phyloP scores from a whole-genome alignment of 192 early-diverging fungal species.

The Powellomyces hirtus region DNA sequence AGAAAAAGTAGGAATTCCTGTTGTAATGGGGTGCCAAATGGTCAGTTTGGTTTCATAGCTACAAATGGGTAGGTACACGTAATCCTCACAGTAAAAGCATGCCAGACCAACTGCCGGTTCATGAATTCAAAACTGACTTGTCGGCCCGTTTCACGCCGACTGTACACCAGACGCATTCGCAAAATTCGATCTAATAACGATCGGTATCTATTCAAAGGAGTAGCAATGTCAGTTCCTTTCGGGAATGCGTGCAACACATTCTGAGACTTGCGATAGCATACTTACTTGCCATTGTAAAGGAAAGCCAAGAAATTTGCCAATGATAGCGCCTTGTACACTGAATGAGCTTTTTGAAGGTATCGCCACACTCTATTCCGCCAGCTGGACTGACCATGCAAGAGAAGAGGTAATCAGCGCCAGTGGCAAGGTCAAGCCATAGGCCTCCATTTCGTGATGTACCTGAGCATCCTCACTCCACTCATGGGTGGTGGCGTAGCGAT shows the following conservation, averaged over 20 bases:
- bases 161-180: conserved; percentile 80
- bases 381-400: too few species aligned
- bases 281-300: conserved; percentile 75
- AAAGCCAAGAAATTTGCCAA: conserved; percentile 84
- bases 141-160: conserved; percentile 67
- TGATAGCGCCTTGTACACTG: conserved; percentile 54
- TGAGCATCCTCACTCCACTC: conserved; percentile 74
- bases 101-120: conserved; percentile 90
- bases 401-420: too few species aligned
- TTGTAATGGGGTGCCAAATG: background rate
- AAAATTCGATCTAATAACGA: conserved; percentile 75
- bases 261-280: background rate
- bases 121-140: conserved; percentile 89
- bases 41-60: too few species aligned
- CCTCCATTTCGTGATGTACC: too few species aligned
- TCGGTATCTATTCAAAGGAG: conserved; percentile 62
- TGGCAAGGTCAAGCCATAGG: too few species aligned
- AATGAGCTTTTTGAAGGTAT: conserved; percentile 48
- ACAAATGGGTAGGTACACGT: background rate
- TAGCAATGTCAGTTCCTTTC: too few species aligned
- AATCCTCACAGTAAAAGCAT: conserved; percentile 70
- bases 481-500: conserved; percentile 56
- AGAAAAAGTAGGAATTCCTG: conserved; percentile 88
- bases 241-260: conserved; percentile 5
- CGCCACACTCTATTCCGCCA: conserved; percentile 32